Percentiles rank a stretch among this genome's conserved stretches.
phyloP scores from a whole-genome alignment of 768 basidiomycete species.

The Leccinum ochraceum region DNA sequence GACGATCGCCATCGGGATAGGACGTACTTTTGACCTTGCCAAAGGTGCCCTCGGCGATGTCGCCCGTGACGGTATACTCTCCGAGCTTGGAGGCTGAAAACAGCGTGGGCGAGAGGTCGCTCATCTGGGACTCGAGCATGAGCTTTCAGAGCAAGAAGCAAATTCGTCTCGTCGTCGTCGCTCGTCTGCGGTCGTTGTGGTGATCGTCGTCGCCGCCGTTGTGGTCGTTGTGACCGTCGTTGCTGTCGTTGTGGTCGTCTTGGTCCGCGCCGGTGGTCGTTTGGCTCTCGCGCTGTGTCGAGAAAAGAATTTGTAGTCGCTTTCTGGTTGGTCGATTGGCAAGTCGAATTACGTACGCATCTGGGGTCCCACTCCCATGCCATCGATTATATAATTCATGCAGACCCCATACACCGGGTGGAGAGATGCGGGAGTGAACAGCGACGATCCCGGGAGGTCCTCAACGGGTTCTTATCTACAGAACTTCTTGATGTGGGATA shows the following conservation, averaged over 20 bases:
- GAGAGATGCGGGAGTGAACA: neutral
- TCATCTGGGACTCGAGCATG: slow-evolving; percentile 20
- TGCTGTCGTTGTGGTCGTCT: slow-evolving; percentile 4
- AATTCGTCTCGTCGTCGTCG: slow-evolving; percentile 16
- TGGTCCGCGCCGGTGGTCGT: slow-evolving; percentile 1
- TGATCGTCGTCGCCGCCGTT: slow-evolving; percentile 5
- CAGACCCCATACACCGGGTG: slow-evolving; percentile 13
- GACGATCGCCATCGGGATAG: slow-evolving; percentile 15
- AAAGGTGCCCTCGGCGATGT: slow-evolving; percentile 96
- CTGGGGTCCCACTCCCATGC: slow-evolving; percentile 19
- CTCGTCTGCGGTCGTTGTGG: neutral
- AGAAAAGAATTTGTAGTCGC: slow-evolving; percentile 27
- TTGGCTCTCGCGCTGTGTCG: slow-evolving; percentile 13
- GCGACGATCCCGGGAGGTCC: neutral
- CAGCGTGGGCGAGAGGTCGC: slow-evolving; percentile 22
- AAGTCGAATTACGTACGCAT: slow-evolving; percentile 22
- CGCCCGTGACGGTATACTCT: slow-evolving; percentile 84
- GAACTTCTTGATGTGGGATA: neutral
- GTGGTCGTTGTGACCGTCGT: slow-evolving; percentile 14
- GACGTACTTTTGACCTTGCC: slow-evolving; percentile 97
- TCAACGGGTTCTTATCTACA: neutral
- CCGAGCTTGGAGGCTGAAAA: slow-evolving; percentile 77
- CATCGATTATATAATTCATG: slow-evolving; percentile 21
- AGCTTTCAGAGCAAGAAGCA: neutral
- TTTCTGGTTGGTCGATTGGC: slow-evolving; percentile 20